Evolutionary conservation across 768 basidiomycete genomes (phyloP).

Genomic region (Tylopilus cervinicoccineus): DNA sequence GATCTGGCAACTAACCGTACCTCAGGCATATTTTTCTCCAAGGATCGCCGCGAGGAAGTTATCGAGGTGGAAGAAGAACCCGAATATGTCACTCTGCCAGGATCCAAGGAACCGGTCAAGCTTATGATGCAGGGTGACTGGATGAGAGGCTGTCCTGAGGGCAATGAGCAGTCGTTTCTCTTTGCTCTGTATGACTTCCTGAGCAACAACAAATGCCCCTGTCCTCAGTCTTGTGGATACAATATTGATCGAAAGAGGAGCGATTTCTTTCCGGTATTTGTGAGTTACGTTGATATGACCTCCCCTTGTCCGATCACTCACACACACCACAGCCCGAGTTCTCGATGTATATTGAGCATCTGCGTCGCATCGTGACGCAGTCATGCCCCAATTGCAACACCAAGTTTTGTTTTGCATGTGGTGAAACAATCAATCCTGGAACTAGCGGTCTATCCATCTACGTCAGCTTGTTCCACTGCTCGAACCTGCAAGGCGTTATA

Average conservation of each 20-base stretch:
- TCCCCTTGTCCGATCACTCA: conserved; percentile 10
- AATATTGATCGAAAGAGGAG: conserved; percentile 57
- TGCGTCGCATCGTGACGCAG: conserved; percentile 54
- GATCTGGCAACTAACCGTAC: conserved; percentile 6
- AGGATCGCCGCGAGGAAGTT: conserved; percentile 87
- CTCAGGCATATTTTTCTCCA: conserved; percentile 89
- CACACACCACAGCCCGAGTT: conserved; percentile 58
- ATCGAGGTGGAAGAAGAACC: conserved; percentile 87
- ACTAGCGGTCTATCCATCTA: conserved; percentile 44
- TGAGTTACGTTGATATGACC: conserved; percentile 38
- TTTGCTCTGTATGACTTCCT: conserved; percentile 82
- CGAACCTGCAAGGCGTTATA: conserved; percentile 84
- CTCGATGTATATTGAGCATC: conserved; percentile 58
- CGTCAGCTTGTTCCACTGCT: conserved; percentile 79
- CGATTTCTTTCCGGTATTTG: conserved; percentile 82
- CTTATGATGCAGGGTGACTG: conserved; percentile 88
- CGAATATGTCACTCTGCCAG: conserved; percentile 44
- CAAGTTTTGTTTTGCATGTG: conserved; percentile 72
- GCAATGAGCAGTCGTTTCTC: conserved; percentile 83
- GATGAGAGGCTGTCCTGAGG: conserved; percentile 98
- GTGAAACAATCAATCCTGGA: conserved; percentile 53
- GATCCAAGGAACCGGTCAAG: conserved; percentile 45
- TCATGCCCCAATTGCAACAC: conserved; percentile 60
- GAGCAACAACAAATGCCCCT: conserved; percentile 56
- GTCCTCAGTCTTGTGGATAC: conserved; percentile 74